phyloP scores from a whole-genome alignment of 2,329 filamentous ascomycete genomes.

The Grosmannia penicillata region DNA sequence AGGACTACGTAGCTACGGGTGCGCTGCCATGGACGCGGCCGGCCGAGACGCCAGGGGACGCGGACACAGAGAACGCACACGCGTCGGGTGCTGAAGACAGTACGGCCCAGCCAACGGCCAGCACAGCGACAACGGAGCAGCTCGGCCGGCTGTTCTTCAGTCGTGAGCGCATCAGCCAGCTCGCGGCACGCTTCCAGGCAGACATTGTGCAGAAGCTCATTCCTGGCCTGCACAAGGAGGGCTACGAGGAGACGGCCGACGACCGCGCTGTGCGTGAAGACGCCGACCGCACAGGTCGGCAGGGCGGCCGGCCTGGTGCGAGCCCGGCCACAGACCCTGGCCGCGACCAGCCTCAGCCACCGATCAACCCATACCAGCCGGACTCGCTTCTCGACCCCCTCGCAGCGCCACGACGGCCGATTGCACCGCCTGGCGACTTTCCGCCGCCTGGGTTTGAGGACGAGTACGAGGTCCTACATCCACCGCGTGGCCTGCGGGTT shows the following conservation, averaged over 20 bases:
- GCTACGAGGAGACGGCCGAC: slow-evolving; percentile 43
- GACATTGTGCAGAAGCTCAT: slow-evolving; percentile 75
- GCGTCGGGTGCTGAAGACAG: slow-evolving; percentile 11
- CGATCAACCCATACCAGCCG: slow-evolving; percentile 48
- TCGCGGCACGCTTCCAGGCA: slow-evolving; percentile 58
- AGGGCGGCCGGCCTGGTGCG: slow-evolving; percentile 13
- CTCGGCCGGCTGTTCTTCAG: slow-evolving; percentile 59
- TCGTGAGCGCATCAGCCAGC: slow-evolving; percentile 47
- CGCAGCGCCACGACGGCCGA: slow-evolving; percentile 37
- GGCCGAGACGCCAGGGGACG: background rate
- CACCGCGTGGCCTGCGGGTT: slow-evolving; percentile 33
- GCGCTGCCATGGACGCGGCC: slow-evolving; percentile 43
- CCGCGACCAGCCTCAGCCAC: slow-evolving; percentile 27
- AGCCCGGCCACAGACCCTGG: background rate
- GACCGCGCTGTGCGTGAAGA: slow-evolving; percentile 25
- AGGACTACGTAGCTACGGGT: slow-evolving; percentile 57
- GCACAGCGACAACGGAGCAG: too few relatives aligned
- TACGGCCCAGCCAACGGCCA: too few relatives aligned
- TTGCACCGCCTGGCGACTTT: slow-evolving; percentile 58
- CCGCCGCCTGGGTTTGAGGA: slow-evolving; percentile 87
- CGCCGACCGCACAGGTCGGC: slow-evolving; percentile 24
- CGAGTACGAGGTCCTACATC: slow-evolving; percentile 68
- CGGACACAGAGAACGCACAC: background rate
- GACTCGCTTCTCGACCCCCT: slow-evolving; percentile 51
- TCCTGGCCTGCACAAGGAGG: slow-evolving; percentile 61